Base-by-base conservation (phyloP, 139 green algal species). In the Trebouxia sp. region DNA sequence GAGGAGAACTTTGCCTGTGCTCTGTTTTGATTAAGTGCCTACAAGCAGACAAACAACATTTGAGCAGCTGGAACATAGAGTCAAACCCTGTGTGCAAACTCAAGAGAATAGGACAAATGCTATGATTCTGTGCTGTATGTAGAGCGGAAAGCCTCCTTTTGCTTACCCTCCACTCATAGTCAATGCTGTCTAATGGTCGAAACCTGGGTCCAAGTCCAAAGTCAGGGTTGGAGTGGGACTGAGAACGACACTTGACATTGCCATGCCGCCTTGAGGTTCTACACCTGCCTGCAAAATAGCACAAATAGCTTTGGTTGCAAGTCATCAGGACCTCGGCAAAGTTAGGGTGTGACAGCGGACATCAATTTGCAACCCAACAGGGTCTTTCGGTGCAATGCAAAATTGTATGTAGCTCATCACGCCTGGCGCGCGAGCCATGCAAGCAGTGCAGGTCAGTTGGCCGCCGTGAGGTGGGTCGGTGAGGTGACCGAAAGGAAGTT, bases 391-490 rank as follows among this genome's bases (percentile, higher is more conserved):
- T n/a, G n/a, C 47, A 53, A 6, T 14, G 15, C 47, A 17, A 17
- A 14, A 53, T 53, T 53, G 14, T 53, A 17, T n/a, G 47, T 17
- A 53, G 47, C 47, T 14, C 1, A 53, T 17, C 22, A 39, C 17
- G 17, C 12, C 55, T 20, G n/a, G 20, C 35, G 37, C 1, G 5
- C 6, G n/a, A 39, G 55, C 26, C n/a, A 39, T 22, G 1, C 6
- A 6, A 9, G 14, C 5, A 22, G n/a, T 39, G 35, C 6, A n/a
- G 35, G 55, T 66, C 55, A 66, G 55, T 28, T 38, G 55, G 55
- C 55, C 55, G 55, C 55, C 55, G 55, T 66, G 55, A 66, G 55
- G n/a, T n/a, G n/a, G n/a, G n/a, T n/a, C n/a, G n/a, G n/a, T n/a
- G n/a, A n/a, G n/a, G n/a, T n/a, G n/a, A n/a, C n/a, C n/a, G n/a